Evolutionary conservation across 2,329 filamentous ascomycete genomes (phyloP).

Genomic region (Xylaria sp.): DNA sequence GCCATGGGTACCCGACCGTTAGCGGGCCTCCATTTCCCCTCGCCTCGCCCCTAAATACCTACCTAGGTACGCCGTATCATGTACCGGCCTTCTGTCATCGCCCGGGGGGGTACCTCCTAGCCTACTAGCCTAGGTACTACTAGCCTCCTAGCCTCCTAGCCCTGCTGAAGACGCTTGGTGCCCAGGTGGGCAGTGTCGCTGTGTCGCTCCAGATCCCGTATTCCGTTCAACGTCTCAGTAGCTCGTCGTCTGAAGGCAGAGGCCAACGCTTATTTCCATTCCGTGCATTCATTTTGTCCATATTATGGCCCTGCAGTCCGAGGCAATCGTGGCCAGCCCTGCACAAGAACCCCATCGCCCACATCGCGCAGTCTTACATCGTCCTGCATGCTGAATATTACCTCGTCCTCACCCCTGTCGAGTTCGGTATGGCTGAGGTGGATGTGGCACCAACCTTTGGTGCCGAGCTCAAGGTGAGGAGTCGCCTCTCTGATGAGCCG

Average conservation of each 20-base stretch:
- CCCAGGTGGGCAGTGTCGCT: conserved; percentile 17
- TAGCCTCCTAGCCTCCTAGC: too few relatives aligned
- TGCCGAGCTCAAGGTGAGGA: conserved; percentile 83
- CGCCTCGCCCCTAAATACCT: neutral
- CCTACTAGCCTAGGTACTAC: neutral
- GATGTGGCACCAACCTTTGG: conserved; percentile 87
- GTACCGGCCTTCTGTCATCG: neutral
- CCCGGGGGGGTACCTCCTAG: neutral
- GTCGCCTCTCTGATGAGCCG: conserved; percentile 35
- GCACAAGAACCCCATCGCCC: conserved; percentile 11
- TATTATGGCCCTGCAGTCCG: conserved; percentile 24
- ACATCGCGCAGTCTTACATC: conserved; percentile 4
- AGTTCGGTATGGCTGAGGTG: conserved; percentile 73
- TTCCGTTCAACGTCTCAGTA: neutral
- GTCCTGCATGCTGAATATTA: conserved; percentile 33
- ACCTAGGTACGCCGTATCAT: too few relatives aligned
- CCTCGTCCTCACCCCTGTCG: conserved; percentile 22
- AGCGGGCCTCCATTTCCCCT: neutral
- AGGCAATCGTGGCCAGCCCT: conserved; percentile 13
- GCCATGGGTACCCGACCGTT: too few relatives aligned
- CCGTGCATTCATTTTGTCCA: neutral
- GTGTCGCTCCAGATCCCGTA: conserved; percentile 1
- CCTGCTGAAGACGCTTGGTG: neutral
- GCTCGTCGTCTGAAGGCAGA: neutral
- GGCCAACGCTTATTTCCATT: neutral